phyloP scores from a whole-genome alignment of 371 early-diverging fungal species.

The Mucor velutinosus region DNA sequence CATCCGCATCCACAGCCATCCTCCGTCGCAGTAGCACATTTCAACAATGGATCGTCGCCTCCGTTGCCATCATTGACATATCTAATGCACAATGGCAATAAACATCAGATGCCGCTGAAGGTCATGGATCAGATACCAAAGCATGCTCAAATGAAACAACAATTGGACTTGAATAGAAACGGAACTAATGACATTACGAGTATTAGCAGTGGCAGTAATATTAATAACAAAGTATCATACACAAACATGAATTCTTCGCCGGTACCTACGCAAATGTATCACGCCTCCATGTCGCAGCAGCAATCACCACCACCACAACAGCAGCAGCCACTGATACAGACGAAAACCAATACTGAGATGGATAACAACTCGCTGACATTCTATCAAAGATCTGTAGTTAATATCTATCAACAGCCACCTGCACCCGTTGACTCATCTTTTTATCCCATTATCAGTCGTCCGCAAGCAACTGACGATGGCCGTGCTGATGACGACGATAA shows the following conservation, averaged over 20 bases:
- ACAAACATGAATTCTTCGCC: not conserved
- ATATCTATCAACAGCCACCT: not conserved
- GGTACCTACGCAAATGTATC: not conserved
- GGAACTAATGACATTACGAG: not conserved
- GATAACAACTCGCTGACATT: not conserved
- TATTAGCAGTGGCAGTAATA: not conserved
- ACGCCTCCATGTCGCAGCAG: not conserved
- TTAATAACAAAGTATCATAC: not conserved
- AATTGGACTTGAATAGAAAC: not conserved
- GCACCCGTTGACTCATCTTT: not conserved
- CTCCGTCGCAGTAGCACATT: not conserved
- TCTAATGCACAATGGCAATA: not conserved
- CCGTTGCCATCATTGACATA: not conserved
- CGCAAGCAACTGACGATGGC: not conserved
- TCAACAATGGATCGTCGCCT: not conserved
- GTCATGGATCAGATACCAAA: not conserved
- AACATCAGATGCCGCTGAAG: not conserved
- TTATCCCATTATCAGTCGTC: not conserved
- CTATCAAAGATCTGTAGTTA: constrained; percentile 1
- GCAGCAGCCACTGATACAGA: not conserved
- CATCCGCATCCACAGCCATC: not conserved
- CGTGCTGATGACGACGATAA: not conserved
- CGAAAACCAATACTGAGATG: not conserved
- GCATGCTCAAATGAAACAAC: not conserved
- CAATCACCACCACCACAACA: not conserved